phyloP scores from a whole-genome alignment of 768 basidiomycete genomes.

The Podaxis sp. region DNA sequence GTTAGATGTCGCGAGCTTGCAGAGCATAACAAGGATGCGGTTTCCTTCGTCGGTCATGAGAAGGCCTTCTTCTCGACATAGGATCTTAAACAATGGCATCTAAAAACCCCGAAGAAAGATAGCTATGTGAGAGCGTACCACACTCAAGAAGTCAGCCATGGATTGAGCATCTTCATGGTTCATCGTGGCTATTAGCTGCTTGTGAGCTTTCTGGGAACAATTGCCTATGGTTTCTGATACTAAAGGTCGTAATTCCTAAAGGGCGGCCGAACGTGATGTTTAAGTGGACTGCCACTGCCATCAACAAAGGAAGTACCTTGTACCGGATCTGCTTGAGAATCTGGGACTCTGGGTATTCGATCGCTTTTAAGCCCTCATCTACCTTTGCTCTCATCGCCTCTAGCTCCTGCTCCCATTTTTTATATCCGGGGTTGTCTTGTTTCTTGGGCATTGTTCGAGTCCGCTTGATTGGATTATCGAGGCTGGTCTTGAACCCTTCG shows the following conservation, averaged over 20 bases:
- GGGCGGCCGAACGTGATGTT: no score
- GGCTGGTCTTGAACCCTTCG: not conserved
- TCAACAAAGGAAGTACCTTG: no score
- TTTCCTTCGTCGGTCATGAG: not conserved
- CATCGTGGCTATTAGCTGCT: not conserved
- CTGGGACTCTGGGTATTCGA: not conserved
- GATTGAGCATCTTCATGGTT: not conserved
- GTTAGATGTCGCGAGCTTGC: not conserved
- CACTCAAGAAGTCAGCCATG: not conserved
- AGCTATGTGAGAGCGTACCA: not conserved
- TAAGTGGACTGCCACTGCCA: no score
- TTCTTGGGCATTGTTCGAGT: not conserved
- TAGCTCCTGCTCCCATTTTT: not conserved
- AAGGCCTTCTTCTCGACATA: not conserved
- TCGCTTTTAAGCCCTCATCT: not conserved
- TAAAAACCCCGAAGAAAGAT: not conserved
- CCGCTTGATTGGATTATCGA: not conserved
- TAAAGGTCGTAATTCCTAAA: not conserved
- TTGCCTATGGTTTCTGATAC: not conserved
- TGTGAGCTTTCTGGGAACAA: not conserved
- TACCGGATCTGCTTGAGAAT: not conserved
- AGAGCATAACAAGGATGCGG: not conserved
- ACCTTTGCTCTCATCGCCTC: not conserved
- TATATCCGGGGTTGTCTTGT: not conserved
- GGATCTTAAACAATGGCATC: not conserved